phyloP scores from a whole-genome alignment of 179 eudicot genomes.

The Nepenthes alata region DNA sequence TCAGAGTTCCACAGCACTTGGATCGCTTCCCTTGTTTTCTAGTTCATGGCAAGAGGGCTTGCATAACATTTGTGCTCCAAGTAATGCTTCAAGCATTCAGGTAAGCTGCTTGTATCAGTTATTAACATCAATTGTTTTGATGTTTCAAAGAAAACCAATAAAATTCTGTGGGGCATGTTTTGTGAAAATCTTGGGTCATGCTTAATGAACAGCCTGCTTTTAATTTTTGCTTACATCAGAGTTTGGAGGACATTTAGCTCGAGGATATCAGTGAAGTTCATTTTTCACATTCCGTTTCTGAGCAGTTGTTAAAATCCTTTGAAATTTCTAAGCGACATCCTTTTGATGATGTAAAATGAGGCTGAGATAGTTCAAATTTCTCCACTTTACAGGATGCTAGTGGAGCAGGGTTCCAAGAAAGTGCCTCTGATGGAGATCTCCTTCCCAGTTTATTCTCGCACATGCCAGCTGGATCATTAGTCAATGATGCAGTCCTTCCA shows the following conservation, averaged over 20 bases:
- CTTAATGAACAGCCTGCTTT: too few species aligned
- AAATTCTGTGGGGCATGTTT: slow-evolving; percentile 5
- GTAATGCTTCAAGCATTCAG: slow-evolving; percentile 23
- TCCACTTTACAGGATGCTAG: slow-evolving; percentile 30
- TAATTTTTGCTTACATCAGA: too few species aligned
- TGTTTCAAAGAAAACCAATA: neutral
- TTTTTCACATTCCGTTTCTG: too few species aligned
- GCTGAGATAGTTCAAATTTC: neutral
- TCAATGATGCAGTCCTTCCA: slow-evolving; percentile 20
- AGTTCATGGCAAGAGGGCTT: slow-evolving; percentile 30
- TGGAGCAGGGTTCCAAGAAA: slow-evolving; percentile 17
- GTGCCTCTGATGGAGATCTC: slow-evolving; percentile 17
- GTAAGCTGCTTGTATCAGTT: slow-evolving; percentile 18
- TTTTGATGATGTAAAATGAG: too few species aligned
- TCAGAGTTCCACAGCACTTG: slow-evolving; percentile 19
- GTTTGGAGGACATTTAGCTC: too few species aligned
- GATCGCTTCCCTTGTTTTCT: slow-evolving; percentile 21
- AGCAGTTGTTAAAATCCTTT: too few species aligned
- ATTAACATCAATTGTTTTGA: neutral
- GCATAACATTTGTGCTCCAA: slow-evolving; percentile 22
- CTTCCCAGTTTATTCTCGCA: slow-evolving; percentile 22
- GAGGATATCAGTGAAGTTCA: too few species aligned
- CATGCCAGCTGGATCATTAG: slow-evolving; percentile 18
- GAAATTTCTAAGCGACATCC: too few species aligned
- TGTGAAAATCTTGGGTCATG: too few species aligned